phyloP scores from a whole-genome alignment of 257 asterid genomes.

The Forsythia suspensa region DNA sequence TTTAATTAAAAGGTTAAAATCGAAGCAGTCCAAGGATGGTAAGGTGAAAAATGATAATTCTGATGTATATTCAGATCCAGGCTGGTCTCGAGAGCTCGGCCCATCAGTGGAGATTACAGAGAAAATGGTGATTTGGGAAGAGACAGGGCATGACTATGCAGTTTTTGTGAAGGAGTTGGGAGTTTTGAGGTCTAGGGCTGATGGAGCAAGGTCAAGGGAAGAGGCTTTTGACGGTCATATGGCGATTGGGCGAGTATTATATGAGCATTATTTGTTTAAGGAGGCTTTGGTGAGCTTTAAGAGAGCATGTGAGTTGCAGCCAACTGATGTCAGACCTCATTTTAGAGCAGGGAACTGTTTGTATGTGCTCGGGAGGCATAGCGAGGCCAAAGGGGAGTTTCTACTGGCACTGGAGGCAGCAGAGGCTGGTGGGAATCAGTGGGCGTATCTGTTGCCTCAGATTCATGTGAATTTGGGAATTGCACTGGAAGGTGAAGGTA shows the following conservation, averaged over 20 bases:
- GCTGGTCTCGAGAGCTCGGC: slow-evolving; percentile 97
- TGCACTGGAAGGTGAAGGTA: slow-evolving; percentile 94
- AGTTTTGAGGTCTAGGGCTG: slow-evolving; percentile 87
- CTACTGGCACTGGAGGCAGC: slow-evolving; percentile 90
- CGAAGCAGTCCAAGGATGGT: slow-evolving; percentile 75
- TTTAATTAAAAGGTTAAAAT: slow-evolving; percentile 61
- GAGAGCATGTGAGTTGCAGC: slow-evolving; percentile 92
- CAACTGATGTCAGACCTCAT: slow-evolving; percentile 94
- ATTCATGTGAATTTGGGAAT: slow-evolving; percentile 97
- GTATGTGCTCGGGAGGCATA: slow-evolving; percentile 71
- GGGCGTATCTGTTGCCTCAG: slow-evolving; percentile 98
- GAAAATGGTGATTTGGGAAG: slow-evolving; percentile 82
- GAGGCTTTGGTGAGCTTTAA: slow-evolving; percentile 90
- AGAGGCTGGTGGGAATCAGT: slow-evolving; percentile 92
- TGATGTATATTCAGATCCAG: slow-evolving; percentile 80
- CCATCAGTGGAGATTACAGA: slow-evolving; percentile 68
- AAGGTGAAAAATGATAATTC: slow-evolving; percentile 77
- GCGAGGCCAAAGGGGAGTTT: slow-evolving; percentile 85
- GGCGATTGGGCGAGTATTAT: slow-evolving; percentile 85
- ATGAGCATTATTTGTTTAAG: slow-evolving; percentile 77
- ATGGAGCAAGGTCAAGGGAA: slow-evolving; percentile 81
- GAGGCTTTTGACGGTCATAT: slow-evolving; percentile 99
- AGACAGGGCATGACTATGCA: slow-evolving; percentile 66
- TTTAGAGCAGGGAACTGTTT: slow-evolving; percentile 89
- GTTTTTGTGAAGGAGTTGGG: slow-evolving; percentile 82